Conservation (phyloP, 176 grass and related monocot genomes). For the Raddia guianensis region DNA sequence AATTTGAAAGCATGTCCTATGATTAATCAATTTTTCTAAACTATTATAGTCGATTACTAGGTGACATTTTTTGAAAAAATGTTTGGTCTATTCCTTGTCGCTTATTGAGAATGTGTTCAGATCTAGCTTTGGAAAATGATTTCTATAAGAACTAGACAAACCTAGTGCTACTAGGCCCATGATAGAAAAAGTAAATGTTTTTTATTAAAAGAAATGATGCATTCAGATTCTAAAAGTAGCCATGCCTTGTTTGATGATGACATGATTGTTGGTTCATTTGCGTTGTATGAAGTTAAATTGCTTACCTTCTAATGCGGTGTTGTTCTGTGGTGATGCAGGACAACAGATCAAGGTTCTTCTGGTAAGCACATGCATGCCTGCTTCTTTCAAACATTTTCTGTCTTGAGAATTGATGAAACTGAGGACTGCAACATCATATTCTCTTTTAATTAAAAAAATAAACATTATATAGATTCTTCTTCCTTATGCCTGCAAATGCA, state of each 20-base stretch:
- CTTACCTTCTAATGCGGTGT: conserved; percentile 26
- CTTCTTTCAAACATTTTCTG: conserved; percentile 15
- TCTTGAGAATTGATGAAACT: conserved; percentile 13
- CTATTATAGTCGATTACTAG: conserved; percentile 6
- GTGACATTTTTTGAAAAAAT: background rate
- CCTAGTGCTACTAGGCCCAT: conserved; percentile 14
- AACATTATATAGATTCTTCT: background rate
- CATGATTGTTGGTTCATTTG: background rate
- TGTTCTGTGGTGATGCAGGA: conserved; percentile 54
- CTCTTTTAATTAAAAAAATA: background rate
- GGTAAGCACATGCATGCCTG: conserved; percentile 49
- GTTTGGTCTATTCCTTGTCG: background rate
- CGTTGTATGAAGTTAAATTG: conserved; percentile 13
- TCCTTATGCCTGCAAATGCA: conserved; percentile 9
- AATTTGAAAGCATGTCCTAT: background rate
- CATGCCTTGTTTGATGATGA: background rate
- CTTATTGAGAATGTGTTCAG: background rate
- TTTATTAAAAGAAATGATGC: background rate
- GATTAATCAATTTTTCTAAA: background rate
- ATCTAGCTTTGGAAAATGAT: conserved; percentile 1
- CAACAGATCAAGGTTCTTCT: conserved; percentile 71
- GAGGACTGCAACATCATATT: background rate
- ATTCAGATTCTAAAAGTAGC: background rate
- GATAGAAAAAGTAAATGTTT: background rate
- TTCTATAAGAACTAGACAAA: background rate